Evolutionary conservation across 2,329 filamentous ascomycete genomes (phyloP), one percentile per base, ranked within the genome.

Genomic region (Neofusicoccum umdonicola): DNA sequence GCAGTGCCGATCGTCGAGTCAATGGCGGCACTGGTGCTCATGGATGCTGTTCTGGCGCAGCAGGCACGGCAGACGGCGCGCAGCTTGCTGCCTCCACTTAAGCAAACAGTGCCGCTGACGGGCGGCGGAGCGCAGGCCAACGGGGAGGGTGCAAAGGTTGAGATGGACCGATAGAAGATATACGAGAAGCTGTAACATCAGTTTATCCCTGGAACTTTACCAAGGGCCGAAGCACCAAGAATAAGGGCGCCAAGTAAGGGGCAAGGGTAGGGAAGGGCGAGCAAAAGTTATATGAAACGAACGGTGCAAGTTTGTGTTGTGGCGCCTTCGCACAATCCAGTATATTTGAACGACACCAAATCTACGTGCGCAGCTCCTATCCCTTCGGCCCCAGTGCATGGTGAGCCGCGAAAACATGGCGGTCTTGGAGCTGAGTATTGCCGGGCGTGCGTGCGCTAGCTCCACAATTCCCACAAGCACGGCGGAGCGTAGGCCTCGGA

Each of bases 1-100:
- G 93, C 93, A 3, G 88, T 97, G 27, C 91, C 91, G 11, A 94
- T 95, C 64, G 91, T 95, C 3, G 93, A 98, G 83, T 88, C 89
- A 44, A 98, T 98, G 94, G 90, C 93, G 2, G 88, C 93, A 1
- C 79, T 98, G 66, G 90, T 92, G 3, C 82, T 97, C 64, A 93
- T 96, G 78, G 94, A 98, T 79, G 90, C 92, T 3, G 81, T 96
- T 67, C 83, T 96, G 83, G 89, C 90, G 54, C 94, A 97, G 82
- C 88, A 92, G 76, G 87, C 84, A 7, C 79, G 86, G 63, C 81
- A 72, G 52, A 69, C 71, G 47, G 73, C 75, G 8, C 69, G 75
- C 57, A 76, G 74, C 50, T 58, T 77, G 58, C 66, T 78, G 65
- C 74, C 76, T 4, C 77, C 78, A 9, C 71, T 80, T 41, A 73